Percentiles rank a stretch among this genome's conserved stretches.
These are phyloP conservation scores for Mrakia blollopis DNA, from an alignment of 768 basidiomycete species.

Conservation along the genomic window DNA sequence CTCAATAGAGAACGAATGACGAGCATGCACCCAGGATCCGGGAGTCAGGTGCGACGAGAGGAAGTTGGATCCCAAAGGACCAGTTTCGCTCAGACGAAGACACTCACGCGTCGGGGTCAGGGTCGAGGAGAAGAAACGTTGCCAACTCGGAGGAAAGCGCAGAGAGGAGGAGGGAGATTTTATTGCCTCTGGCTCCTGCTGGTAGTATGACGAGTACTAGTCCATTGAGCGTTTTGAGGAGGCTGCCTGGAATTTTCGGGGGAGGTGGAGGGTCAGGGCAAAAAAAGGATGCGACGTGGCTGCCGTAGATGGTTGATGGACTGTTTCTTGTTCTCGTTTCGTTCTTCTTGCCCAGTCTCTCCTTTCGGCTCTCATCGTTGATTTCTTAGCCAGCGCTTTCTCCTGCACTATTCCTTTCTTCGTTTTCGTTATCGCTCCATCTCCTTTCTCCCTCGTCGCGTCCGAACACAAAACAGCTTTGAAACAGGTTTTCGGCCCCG, in stretches of 20 bases:
- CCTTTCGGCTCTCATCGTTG: background rate
- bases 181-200: background rate
- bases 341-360: background rate
- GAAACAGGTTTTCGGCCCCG: too few species aligned
- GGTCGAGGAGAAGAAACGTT: too few species aligned
- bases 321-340: background rate
- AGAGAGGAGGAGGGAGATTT: background rate
- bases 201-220: background rate
- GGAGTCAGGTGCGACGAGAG: background rate
- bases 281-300: background rate
- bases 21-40: background rate
- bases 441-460: too few species aligned
- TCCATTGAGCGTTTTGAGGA: background rate
- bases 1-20: background rate
- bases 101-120: too few species aligned
- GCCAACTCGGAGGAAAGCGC: background rate
- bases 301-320: slow-evolving; percentile 1
- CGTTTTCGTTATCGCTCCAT: too few species aligned
- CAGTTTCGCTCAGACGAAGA: background rate
- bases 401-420: too few species aligned
- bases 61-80: background rate
- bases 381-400: too few species aligned
- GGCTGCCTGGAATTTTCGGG: background rate
- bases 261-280: background rate
- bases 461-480: too few species aligned